A percentile compares a stretch with the other conserved stretches of the same genome.
These are phyloP conservation scores for Nothophytophthora sp. DNA, from an alignment of 352 stramenopile species.

Conservation along the genomic window DNA sequence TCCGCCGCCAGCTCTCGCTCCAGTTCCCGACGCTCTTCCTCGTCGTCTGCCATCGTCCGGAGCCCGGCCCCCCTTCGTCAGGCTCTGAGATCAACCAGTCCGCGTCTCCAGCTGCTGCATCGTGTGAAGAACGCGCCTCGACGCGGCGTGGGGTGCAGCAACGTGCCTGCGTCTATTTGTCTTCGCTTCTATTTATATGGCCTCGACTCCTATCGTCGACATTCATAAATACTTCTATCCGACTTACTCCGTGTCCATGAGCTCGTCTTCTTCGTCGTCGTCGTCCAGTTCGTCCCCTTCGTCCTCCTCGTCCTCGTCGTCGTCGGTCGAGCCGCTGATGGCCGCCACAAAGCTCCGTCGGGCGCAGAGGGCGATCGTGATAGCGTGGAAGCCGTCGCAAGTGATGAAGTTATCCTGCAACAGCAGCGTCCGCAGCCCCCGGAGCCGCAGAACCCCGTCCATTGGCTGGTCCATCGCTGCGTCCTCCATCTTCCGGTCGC, in stretches of 20 bases:
- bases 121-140: too few species aligned
- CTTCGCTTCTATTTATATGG: constrained; percentile 31
- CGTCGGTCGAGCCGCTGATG: constrained; percentile 1
- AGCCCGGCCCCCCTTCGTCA: neutral
- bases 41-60: constrained; percentile 17
- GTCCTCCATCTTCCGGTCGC: constrained; percentile 3
- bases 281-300: constrained; percentile 11
- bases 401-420: constrained; percentile 75
- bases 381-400: constrained; percentile 55
- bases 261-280: constrained; percentile 12
- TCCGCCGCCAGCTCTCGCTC: constrained; percentile 44
- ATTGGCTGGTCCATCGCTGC: constrained; percentile 2
- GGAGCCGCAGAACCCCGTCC: constrained; percentile 12
- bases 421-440: constrained; percentile 26
- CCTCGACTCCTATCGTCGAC: constrained; percentile 20
- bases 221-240: constrained; percentile 9
- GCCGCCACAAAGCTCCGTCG: constrained; percentile 20
- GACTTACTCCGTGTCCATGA: constrained; percentile 10
- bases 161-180: too few species aligned
- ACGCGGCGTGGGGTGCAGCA: too few species aligned
- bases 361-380: constrained; percentile 47
- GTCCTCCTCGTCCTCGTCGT: neutral
- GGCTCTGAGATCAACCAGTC: too few species aligned
- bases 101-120: too few species aligned
- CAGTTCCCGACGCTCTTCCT: constrained; percentile 45